Base-by-base conservation (phyloP, 768 basidiomycete genomes). In the Mycena alexandri region DNA sequence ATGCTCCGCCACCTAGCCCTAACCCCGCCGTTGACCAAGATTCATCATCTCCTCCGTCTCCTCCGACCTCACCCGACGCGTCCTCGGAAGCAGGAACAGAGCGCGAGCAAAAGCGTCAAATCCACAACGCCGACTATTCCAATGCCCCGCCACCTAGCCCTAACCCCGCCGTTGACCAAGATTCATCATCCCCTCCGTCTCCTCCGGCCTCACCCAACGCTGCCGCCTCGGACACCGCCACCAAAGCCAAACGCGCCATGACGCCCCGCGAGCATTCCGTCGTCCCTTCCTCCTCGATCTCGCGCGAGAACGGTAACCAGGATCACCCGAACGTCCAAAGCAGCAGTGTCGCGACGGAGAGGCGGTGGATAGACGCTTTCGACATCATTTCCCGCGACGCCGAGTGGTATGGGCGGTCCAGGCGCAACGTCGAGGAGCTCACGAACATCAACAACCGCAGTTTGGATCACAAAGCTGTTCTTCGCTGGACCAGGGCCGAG, bases 91-190 rank as follows among this genome's bases (percentile, higher is more conserved):
- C n/a, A n/a, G n/a, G n/a, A n/a, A n/a, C n/a, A n/a, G n/a, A n/a
- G 38, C 33, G 21, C 19, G 9, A 8, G 14, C 50, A 52, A 8
- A 68, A 68, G 50, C 62, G 64, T 19, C 69, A 70, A 57, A 61
- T 70, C 47, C 65, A 63, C 65, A 67, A 70, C 47, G 69, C 69
- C 48, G 64, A 70, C 61, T 70, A 70, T 55, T 56, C 69, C 48
- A 63, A 52, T 46, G 33, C 29, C 16, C 63, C 63, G 4, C 62
- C 63, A 10, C 61, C 68, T 11, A 51, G 44, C 29, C 60, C 48
- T 29, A 46, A 61, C 33, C 59, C 57, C 25, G 42, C 55, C 3
- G 36, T 57, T 13, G 57, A 61, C 13, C 48, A 58, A 52, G 48
- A 55, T 0, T 11, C 36, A 36, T 36, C 66, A 10, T 21, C 42